Evolutionary conservation across 1,284 basidiomycete species (phyloP), one percentile per base, ranked within the genome.

Genomic region (Ganoderma sp.): DNA sequence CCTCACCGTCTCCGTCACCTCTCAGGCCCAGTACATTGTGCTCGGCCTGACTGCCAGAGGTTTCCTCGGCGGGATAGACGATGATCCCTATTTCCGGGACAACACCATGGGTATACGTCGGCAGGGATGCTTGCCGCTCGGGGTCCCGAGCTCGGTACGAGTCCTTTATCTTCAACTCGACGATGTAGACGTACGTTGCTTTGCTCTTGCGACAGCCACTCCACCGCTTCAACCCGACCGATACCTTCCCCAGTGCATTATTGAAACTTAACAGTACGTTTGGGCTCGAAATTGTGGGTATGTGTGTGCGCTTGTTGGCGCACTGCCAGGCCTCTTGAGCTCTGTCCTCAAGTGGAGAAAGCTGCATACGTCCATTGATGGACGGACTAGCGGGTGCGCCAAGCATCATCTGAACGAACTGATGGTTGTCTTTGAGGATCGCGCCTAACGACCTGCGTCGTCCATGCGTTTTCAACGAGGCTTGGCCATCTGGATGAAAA

Each of bases 351-450:
- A 37, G 61, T 0, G 48, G 48, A n/a, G 43, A 34, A 22, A 45
- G 59, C 14, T 6, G 19, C 34, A 56, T 14, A 45, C 19, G 22
- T 9, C 32, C 19, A 43, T 19, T 19, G 17, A 17, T 14, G 8
- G 37, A 52, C 19, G 58, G 34, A 37, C 45, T 19, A 34, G 48
- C 34, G 34, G 64, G 57, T 12, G 14, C 25, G 10, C 41, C 28
- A 34, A 65, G 64, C 22, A 65, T 65, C 57, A 60, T 59, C 58
- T 65, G 64, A 45, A 39, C 54, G 45, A 65, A 65, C 42, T 32
- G 22, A 15, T 65, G n/a, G 12, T 41, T 28, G 37, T 57, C 56
- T 56, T 17, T 56, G 28, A 64, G 56, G 17, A 64, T 32, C 12
- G 28, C 9, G 56, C 56, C 59, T 8, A 64, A 56, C 32, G 63